Conservation (phyloP, 371 early-diverging fungal species). For the Lichtheimia ramosa region DNA sequence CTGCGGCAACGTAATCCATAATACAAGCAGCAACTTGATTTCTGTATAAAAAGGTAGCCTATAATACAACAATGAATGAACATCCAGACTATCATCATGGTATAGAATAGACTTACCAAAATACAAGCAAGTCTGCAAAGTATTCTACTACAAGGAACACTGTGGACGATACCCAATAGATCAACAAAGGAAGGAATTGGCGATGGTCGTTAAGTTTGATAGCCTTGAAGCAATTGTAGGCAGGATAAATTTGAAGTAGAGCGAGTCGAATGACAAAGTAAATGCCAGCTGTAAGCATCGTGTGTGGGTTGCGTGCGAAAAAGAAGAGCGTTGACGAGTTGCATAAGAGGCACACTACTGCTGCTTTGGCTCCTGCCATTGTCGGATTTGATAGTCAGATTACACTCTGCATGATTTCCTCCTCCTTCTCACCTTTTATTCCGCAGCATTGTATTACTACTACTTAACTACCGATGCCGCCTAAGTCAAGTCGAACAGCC, state of each 20-base stretch:
- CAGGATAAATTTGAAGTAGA: constrained; percentile 44
- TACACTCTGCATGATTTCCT: not conserved
- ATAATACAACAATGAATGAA: not conserved
- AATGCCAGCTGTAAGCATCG: constrained; percentile 25
- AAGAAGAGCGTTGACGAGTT: not conserved
- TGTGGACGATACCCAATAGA: constrained; percentile 46
- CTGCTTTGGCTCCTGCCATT: too few species aligned
- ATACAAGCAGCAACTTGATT: constrained; percentile 29
- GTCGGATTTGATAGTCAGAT: too few species aligned
- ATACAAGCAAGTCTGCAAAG: constrained; percentile 41
- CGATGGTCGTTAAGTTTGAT: constrained; percentile 30
- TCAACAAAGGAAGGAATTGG: constrained; percentile 38
- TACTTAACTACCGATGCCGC: not conserved
- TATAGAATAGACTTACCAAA: constrained; percentile 29
- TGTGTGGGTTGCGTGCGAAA: constrained; percentile 2
- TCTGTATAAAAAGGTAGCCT: constrained; percentile 51
- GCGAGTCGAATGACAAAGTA: constrained; percentile 38
- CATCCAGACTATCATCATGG: not conserved
- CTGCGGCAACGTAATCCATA: constrained; percentile 50
- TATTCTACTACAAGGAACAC: constrained; percentile 37
- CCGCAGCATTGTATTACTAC: too few species aligned
- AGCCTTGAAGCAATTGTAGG: constrained; percentile 43
- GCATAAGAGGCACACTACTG: too few species aligned
- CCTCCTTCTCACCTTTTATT: not conserved
- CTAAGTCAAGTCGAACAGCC: not conserved